Conservation (phyloP, 164 flowering plant genomes). For the Annona cherimola region DNA sequence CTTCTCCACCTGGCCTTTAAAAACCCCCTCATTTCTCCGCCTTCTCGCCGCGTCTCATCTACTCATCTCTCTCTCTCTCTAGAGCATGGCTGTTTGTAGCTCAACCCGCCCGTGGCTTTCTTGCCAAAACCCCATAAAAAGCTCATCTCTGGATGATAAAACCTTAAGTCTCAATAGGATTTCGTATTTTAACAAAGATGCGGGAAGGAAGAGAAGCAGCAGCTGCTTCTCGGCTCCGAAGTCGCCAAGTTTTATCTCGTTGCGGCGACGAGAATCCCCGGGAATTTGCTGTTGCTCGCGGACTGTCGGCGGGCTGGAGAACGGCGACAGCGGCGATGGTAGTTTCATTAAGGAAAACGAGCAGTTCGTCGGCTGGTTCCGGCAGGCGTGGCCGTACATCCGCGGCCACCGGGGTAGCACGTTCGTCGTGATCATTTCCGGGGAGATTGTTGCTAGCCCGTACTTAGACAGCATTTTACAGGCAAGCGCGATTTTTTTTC, state of each 20-base stretch:
- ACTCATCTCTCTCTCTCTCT: not conserved
- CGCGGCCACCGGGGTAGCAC: conserved; percentile 54
- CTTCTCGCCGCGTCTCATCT: not conserved
- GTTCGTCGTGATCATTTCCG: conserved; percentile 60
- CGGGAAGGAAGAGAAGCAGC: not conserved
- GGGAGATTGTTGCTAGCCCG: conserved; percentile 38
- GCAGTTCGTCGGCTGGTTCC: conserved; percentile 29
- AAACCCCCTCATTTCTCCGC: not conserved
- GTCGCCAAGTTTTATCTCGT: not conserved
- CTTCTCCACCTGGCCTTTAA: not conserved
- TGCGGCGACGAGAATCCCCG: not conserved
- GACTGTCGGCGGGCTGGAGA: conserved; percentile 2
- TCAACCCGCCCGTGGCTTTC: conserved; percentile 4
- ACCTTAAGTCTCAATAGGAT: not conserved
- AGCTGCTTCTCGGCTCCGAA: not conserved
- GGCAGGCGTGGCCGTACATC: conserved; percentile 61
- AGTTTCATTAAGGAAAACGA: conserved; percentile 8
- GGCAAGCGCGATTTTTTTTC: conserved; percentile 31
- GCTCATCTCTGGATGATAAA: not conserved
- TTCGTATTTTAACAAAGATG: not conserved
- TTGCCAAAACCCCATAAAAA: not conserved
- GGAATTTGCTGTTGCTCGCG: not conserved
- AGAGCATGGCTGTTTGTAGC: conserved; percentile 13
- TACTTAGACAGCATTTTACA: conserved; percentile 44
- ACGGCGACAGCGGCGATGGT: conserved; percentile 1